Evolutionary conservation across 1,284 basidiomycete genomes (phyloP).

Genomic region (Ustilago bromivora): DNA sequence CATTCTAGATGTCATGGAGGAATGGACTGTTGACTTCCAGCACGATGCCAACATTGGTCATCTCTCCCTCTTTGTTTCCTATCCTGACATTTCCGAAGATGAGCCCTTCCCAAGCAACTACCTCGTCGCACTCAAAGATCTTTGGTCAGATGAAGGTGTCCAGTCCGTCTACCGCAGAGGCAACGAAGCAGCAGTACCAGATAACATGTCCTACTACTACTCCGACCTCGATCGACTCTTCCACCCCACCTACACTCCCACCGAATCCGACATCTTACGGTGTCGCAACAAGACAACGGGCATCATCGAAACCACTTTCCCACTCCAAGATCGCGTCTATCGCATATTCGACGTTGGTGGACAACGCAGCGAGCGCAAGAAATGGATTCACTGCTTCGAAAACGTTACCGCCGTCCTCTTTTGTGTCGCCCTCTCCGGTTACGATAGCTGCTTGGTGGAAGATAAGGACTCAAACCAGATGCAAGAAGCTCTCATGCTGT

Average conservation of each 20-base stretch:
- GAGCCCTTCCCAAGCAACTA: constrained; percentile 80
- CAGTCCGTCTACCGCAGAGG: constrained; percentile 80
- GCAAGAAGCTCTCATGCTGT: constrained; percentile 94
- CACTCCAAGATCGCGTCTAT: constrained; percentile 68
- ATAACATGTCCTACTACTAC: constrained; percentile 80
- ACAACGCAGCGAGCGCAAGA: constrained; percentile 87
- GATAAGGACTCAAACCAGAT: constrained; percentile 94
- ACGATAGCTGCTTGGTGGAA: constrained; percentile 92
- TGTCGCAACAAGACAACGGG: constrained; percentile 89
- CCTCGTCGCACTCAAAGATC: constrained; percentile 76
- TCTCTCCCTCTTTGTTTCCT: constrained; percentile 55
- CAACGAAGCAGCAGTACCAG: constrained; percentile 87
- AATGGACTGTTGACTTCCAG: constrained; percentile 81
- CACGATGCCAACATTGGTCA: constrained; percentile 69
- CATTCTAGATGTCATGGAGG: constrained; percentile 87
- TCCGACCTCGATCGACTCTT: constrained; percentile 84
- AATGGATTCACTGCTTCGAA: constrained; percentile 73
- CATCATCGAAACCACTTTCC: constrained; percentile 91
- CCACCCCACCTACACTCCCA: constrained; percentile 77
- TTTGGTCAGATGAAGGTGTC: constrained; percentile 84
- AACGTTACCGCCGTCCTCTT: constrained; percentile 82
- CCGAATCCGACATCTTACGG: constrained; percentile 81
- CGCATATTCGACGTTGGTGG: constrained; percentile 90
- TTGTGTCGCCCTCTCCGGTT: constrained; percentile 85
- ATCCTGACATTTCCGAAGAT: constrained; percentile 75